Conservation (phyloP, 2,329 filamentous ascomycete species). For the Coleophoma eucalyptorum region DNA sequence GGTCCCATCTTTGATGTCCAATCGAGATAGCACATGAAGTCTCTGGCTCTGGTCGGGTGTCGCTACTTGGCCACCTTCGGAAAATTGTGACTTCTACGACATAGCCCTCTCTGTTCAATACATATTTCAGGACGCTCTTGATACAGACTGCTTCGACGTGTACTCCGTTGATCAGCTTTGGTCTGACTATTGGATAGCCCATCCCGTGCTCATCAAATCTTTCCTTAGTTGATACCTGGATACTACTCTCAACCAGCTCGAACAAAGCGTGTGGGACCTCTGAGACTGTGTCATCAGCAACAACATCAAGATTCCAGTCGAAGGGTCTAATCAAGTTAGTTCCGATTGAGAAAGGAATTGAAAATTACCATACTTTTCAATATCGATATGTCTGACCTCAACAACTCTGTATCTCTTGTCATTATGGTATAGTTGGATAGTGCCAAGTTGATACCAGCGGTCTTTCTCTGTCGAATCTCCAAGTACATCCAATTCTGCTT, state of each 20-base stretch:
- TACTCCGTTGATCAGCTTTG: conserved; percentile 6
- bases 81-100: conserved; percentile 25
- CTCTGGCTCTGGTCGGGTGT: conserved; percentile 16
- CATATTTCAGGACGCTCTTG: conserved; percentile 20
- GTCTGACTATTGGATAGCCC: conserved; percentile 17
- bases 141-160: conserved; percentile 15
- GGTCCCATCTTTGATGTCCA: conserved; percentile 24
- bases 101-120: conserved; percentile 15
- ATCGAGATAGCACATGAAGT: conserved; percentile 20
- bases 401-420: conserved; percentile 19
- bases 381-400: conserved; percentile 21
- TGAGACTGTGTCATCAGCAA: conserved; percentile 20
- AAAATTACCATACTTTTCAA: conserved; percentile 16
- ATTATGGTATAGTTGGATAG: conserved; percentile 14
- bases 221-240: conserved; percentile 9
- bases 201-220: conserved; percentile 18
- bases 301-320: conserved; percentile 26
- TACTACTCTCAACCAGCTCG: conserved; percentile 13
- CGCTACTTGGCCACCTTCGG: conserved; percentile 17
- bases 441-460: conserved; percentile 19
- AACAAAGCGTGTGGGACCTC: conserved; percentile 12
- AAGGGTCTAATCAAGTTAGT: conserved; percentile 12
- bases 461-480: background rate
- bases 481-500: conserved; percentile 21
- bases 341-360: background rate